A percentile compares a stretch with the other conserved stretches of the same genome.
phyloP scores from a whole-genome alignment of 306 rosid genomes.

The Corylus avellana region DNA sequence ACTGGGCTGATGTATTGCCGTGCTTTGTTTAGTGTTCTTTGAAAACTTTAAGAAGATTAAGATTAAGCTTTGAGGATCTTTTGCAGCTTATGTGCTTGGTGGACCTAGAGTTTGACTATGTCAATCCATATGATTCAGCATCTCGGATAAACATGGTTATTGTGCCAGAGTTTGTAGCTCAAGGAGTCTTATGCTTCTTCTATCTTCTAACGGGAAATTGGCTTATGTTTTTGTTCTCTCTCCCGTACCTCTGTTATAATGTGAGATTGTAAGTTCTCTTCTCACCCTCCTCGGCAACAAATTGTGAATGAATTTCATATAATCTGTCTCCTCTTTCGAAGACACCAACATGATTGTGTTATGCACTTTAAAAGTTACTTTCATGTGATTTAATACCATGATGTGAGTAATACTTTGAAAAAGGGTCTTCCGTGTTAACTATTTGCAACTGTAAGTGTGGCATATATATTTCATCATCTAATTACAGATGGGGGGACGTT shows the following conservation, averaged over 20 bases:
- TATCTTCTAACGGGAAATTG: conserved; percentile 71
- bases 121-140: conserved; percentile 89
- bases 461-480: neutral
- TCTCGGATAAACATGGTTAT: conserved; percentile 64
- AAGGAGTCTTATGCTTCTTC: conserved; percentile 60
- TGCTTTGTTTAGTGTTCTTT: neutral
- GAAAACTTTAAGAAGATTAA: neutral
- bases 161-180: conserved; percentile 75
- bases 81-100: conserved; percentile 88
- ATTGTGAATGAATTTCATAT: neutral
- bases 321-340: neutral
- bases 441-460: neutral
- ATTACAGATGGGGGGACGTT: neutral
- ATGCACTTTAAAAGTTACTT: neutral
- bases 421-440: neutral
- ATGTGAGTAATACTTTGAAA: neutral
- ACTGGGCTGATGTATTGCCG: neutral
- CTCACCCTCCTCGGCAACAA: conserved; percentile 16
- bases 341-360: neutral
- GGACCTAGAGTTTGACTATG: conserved; percentile 87
- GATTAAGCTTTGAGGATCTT: conserved; percentile 16
- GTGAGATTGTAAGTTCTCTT: conserved; percentile 61
- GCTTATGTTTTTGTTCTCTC: conserved; percentile 61
- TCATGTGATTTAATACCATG: neutral
- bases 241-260: conserved; percentile 77